phyloP scores from a whole-genome alignment of 2,329 filamentous ascomycete genomes.

The Penicillium brasilianum region DNA sequence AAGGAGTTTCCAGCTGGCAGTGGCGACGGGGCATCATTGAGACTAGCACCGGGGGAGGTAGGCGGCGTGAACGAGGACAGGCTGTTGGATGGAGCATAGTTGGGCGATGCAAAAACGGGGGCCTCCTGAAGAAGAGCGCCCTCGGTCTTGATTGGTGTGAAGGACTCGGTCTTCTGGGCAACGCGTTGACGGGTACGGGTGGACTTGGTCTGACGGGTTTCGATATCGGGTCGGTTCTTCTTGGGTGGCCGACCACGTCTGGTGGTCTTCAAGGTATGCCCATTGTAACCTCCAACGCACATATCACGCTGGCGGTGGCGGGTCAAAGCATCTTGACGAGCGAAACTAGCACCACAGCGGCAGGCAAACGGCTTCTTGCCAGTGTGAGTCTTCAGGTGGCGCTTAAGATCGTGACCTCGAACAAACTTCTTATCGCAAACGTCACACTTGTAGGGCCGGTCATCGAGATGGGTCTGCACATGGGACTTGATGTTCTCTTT shows the following conservation, averaged over 20 bases:
- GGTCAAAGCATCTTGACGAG: conserved; percentile 91
- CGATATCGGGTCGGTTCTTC: conserved; percentile 65
- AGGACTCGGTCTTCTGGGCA: conserved; percentile 42
- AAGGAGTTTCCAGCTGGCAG: conserved; percentile 42
- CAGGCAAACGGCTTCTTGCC: conserved; percentile 95
- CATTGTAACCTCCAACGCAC: conserved; percentile 94
- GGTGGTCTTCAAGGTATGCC: conserved; percentile 68
- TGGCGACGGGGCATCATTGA: conserved; percentile 46
- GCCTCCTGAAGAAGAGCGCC: conserved; percentile 36
- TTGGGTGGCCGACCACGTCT: conserved; percentile 68
- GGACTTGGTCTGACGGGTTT: conserved; percentile 63
- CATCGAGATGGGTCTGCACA: conserved; percentile 95
- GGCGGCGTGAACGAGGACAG: conserved; percentile 56
- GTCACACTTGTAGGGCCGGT: conserved; percentile 92
- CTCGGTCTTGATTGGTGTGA: conserved; percentile 30
- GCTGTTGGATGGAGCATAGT: conserved; percentile 50
- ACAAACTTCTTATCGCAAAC: conserved; percentile 96
- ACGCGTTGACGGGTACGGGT: conserved; percentile 55
- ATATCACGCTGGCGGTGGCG: conserved; percentile 93
- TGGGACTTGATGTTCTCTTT: conserved; percentile 99
- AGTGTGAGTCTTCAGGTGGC: conserved; percentile 96
- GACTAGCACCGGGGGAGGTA: conserved; percentile 50
- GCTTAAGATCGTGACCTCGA: conserved; percentile 93
- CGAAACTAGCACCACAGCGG: conserved; percentile 92
- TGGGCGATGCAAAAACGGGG: conserved; percentile 47